Evolutionary conservation across 208 protist species (phyloP).

Genomic region (Trypanosoma grayi): DNA sequence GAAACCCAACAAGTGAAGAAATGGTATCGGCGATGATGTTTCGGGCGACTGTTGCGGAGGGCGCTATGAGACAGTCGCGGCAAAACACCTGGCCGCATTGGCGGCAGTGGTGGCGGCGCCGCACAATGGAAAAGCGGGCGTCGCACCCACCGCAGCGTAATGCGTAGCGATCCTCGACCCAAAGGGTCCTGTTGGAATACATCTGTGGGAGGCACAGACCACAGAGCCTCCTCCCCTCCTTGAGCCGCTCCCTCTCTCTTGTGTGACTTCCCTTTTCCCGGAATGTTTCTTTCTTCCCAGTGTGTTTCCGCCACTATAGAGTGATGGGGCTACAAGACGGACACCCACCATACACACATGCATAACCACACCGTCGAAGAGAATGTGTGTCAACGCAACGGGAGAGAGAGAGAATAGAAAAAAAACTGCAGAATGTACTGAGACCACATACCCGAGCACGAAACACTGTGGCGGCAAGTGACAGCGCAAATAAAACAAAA

Average conservation of each 20-base stretch:
- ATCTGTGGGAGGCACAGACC: background rate
- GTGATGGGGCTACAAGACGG: no score
- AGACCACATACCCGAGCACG: background rate
- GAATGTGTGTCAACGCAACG: background rate
- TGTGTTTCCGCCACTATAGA: no score
- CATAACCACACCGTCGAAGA: background rate
- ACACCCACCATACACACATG: background rate
- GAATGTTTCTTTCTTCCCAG: background rate
- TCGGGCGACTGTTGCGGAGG: background rate
- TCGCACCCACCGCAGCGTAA: constrained; percentile 58
- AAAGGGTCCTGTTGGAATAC: constrained; percentile 42
- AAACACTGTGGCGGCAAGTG: background rate
- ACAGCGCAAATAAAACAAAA: background rate
- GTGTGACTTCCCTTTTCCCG: background rate
- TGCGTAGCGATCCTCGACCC: constrained; percentile 79
- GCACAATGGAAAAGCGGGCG: constrained; percentile 54
- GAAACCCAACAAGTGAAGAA: constrained; percentile 2
- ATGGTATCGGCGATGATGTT: constrained; percentile 10
- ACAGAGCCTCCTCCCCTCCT: no score
- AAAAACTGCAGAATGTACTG: background rate
- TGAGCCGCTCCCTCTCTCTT: background rate
- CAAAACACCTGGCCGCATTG: constrained; percentile 85
- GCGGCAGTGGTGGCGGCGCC: constrained; percentile 78
- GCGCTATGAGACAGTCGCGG: constrained; percentile 40
- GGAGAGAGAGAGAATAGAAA: background rate